Base-by-base conservation (phyloP, 345 rosid species). In the Alliaria petiolata region DNA sequence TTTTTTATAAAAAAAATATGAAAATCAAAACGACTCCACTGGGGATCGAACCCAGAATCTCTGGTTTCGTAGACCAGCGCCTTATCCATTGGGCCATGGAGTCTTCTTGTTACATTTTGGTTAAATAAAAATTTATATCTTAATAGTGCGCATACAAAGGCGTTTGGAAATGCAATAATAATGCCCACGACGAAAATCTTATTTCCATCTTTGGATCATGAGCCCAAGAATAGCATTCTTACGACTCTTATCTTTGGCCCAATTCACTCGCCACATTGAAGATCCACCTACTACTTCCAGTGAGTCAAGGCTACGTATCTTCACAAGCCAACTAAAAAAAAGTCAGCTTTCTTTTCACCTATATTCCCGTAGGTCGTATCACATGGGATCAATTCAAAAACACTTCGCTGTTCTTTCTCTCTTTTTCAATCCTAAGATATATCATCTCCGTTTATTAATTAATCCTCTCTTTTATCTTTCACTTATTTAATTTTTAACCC, bases 21-120 rank as follows among this genome's bases (percentile, higher is more conserved):
- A 22, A 22, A 22, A 22, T 22, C 0, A 51, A 47, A 6, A 0
- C 39, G 59, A 31, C 31, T 62, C 28, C 64, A 68, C 72, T 68
- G 72, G 90, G 84, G 84, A 83, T 89, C 90, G 86, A 86, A 88
- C 91, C 89, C 87, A 81, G 89, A 90, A 53, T 83, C 89, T 88
- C 89, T 81, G 88, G 87, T 87, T 87, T 73, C 89, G 95, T 86
- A 78, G 91, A 86, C 95, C 87, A 86, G 97, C 86, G 89, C 95
- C 96, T 89, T 87, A 83, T 91, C 92, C 77, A 75, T 70, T 79
- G 79, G 82, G 82, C 82, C 74, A 79, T 75, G 70, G 70, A 79
- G 25, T 22, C 25, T 22, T 22, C 2, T 22, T 22, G 25, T 22
- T 22, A 3, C 3, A 22, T 3, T 22, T 1, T 22, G 1, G 25